Conservation (phyloP, 1,139 yeast species). For the Schizosaccharomyces versatilis region DNA sequence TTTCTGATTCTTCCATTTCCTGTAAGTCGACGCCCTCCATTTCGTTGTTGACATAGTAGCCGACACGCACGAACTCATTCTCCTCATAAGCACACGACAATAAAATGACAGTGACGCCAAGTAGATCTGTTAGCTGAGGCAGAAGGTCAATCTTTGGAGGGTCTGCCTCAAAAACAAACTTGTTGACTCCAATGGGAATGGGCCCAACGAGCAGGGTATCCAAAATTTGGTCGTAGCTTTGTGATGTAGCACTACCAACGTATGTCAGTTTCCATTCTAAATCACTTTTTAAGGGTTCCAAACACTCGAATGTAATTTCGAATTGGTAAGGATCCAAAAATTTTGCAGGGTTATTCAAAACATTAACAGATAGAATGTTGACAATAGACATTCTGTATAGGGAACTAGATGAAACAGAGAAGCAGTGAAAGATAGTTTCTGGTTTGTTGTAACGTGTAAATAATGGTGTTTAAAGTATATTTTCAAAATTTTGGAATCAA, state of each 20-base stretch:
- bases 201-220: constrained; percentile 94
- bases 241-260: constrained; percentile 80
- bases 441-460: no score
- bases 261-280: constrained; percentile 93
- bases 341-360: constrained; percentile 83
- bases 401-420: no score
- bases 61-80: constrained; percentile 86
- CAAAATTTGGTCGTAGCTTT: constrained; percentile 70
- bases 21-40: constrained; percentile 31
- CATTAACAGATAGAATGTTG: constrained; percentile 74
- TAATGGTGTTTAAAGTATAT: no score
- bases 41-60: constrained; percentile 91
- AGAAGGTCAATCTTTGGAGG: constrained; percentile 91
- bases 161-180: constrained; percentile 79
- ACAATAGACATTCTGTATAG: constrained; percentile 57
- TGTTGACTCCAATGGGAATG: constrained; percentile 89
- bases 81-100: constrained; percentile 83
- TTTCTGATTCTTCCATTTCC: constrained; percentile 5
- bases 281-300: constrained; percentile 58
- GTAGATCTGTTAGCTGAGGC: constrained; percentile 73
- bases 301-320: constrained; percentile 89
- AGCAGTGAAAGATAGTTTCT: no score
- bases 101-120: constrained; percentile 79
- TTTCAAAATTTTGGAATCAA: no score
- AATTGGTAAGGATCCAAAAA: constrained; percentile 86